Percentiles rank a stretch among this genome's conserved stretches.
phyloP scores from a whole-genome alignment of 2,329 filamentous ascomycete genomes.

The Ustulina deusta region DNA sequence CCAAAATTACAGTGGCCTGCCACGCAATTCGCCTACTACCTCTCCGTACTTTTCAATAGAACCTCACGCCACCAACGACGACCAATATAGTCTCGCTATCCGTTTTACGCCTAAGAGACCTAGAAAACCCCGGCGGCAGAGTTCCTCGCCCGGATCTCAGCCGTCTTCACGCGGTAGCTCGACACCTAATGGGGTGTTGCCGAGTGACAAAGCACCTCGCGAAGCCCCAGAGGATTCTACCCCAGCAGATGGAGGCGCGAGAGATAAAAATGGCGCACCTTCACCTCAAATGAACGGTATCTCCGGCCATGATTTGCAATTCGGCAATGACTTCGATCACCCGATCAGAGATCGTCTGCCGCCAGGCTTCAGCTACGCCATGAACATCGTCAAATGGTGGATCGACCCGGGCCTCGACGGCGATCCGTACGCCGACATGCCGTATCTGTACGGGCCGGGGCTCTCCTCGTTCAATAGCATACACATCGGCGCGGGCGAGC shows the following conservation, averaged over 20 bases:
- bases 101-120: conserved; percentile 76
- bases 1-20: conserved; percentile 75
- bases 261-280: not conserved
- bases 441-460: conserved; percentile 86
- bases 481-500: conserved; percentile 68
- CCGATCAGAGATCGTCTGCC: conserved; percentile 89
- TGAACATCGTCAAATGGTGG: conserved; percentile 88
- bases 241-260: conserved; percentile 4
- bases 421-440: conserved; percentile 87
- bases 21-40: conserved; percentile 73
- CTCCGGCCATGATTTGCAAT: conserved; percentile 79
- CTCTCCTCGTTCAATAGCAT: conserved; percentile 84
- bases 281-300: conserved; percentile 60
- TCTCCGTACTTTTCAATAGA: conserved; percentile 82
- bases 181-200: not conserved
- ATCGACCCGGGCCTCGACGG: conserved; percentile 92
- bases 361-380: conserved; percentile 85
- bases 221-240: not conserved
- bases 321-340: conserved; percentile 95
- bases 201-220: not conserved
- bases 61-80: conserved; percentile 72
- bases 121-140: conserved; percentile 30
- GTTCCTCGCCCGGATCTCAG: not conserved
- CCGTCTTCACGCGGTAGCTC: not conserved
- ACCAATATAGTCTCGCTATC: conserved; percentile 89